phyloP scores from a whole-genome alignment of 139 green algal genomes.

The Volvox africanus region DNA sequence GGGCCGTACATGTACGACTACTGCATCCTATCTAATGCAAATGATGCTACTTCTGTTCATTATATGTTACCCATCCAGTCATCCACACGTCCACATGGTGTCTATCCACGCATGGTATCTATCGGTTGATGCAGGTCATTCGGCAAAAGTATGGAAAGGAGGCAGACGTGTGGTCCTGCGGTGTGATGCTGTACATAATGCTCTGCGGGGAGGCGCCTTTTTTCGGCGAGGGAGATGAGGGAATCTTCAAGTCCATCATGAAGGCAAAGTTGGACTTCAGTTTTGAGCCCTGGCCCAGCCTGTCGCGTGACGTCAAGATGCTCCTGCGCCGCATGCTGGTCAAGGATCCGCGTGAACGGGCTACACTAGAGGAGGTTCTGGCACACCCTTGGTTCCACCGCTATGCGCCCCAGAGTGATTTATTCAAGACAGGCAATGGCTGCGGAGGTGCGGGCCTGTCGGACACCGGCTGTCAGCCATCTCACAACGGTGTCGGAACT shows the following conservation, averaged over 20 bases:
- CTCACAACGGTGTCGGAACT: neutral
- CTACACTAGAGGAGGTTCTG: conserved; percentile 56
- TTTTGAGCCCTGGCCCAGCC: conserved; percentile 44
- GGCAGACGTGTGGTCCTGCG: conserved; percentile 88
- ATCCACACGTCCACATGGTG: too few relatives aligned
- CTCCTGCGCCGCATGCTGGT: conserved; percentile 62
- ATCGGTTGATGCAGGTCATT: conserved; percentile 55
- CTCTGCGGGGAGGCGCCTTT: conserved; percentile 65
- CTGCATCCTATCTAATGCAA: too few relatives aligned
- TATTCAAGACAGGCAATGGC: neutral
- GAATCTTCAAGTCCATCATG: conserved; percentile 59
- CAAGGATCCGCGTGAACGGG: conserved; percentile 54
- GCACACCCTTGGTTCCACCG: conserved; percentile 47
- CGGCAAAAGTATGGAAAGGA: conserved; percentile 61
- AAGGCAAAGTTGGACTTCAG: conserved; percentile 55
- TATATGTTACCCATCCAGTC: too few relatives aligned
- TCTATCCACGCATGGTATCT: too few relatives aligned
- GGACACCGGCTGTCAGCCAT: neutral
- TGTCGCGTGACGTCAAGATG: conserved; percentile 49
- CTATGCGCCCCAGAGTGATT: neutral
- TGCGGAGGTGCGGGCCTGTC: conserved; percentile 1
- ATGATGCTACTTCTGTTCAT: too few relatives aligned
- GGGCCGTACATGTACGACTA: too few relatives aligned
- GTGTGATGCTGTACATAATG: conserved; percentile 87
- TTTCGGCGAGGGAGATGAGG: conserved; percentile 48